These are phyloP conservation scores for Phellopilus nigrolimitatus DNA, from an alignment of 1,284 basidiomycete genomes.

Conservation along the genomic window DNA sequence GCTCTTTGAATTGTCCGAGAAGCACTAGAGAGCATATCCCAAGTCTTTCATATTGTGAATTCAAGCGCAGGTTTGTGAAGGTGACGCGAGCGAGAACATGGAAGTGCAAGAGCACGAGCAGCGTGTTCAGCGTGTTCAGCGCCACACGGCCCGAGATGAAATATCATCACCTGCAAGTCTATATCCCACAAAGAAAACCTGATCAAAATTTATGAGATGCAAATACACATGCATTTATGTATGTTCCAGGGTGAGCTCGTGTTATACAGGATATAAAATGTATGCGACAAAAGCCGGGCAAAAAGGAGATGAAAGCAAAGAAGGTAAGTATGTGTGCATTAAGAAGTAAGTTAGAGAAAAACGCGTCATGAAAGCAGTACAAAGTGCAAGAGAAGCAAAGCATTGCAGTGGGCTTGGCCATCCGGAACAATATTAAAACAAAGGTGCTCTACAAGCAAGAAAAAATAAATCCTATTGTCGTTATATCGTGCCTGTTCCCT, in stretches of 20 bases:
- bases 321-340: background rate
- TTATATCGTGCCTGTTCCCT: background rate
- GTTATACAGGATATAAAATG: background rate
- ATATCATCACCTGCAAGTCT: too few species aligned
- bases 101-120: conserved; percentile 3
- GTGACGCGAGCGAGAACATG: background rate
- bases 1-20: background rate
- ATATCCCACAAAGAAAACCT: too few species aligned
- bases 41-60: background rate
- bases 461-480: background rate
- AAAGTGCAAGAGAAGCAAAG: conserved; percentile 2
- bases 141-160: too few species aligned
- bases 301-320: background rate
- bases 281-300: background rate
- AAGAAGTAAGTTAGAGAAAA: background rate
- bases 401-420: background rate
- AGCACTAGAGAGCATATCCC: background rate
- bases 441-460: background rate
- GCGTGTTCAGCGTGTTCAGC: too few species aligned
- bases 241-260: background rate
- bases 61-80: background rate
- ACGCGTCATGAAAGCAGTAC: background rate
- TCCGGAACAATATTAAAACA: background rate
- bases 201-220: background rate
- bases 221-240: too few species aligned